A percentile compares a stretch with the other conserved stretches of the same genome.
Conservation (phyloP, 768 basidiomycete genomes). For the Auricularia sp. region DNA sequence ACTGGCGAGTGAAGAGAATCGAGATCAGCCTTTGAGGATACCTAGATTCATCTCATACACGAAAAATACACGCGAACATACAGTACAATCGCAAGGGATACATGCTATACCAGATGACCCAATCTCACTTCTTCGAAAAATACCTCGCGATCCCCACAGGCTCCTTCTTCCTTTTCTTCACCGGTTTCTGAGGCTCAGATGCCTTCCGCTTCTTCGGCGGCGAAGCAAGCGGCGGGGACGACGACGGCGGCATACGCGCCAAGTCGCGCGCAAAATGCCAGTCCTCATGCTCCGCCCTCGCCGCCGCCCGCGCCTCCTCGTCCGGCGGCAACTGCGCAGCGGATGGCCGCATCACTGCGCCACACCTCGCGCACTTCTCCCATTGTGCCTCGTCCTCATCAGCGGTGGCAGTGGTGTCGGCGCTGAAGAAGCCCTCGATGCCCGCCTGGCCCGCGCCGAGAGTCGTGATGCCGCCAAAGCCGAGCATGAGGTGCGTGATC, state of each 20-base stretch:
- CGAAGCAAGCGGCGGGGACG: conserved; percentile 11
- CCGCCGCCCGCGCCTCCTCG: conserved; percentile 16
- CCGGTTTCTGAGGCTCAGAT: conserved; percentile 9
- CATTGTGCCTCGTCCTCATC: conserved; percentile 7
- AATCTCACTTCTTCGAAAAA: conserved; percentile 25
- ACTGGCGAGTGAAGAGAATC: no score
- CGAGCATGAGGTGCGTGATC: conserved; percentile 61
- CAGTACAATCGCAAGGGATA: not conserved
- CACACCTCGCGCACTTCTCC: not conserved
- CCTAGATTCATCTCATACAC: no score
- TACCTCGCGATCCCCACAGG: conserved; percentile 39
- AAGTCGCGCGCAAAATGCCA: conserved; percentile 83
- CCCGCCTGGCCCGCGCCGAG: conserved; percentile 71
- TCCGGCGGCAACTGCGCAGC: conserved; percentile 15
- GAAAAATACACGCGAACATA: no score
- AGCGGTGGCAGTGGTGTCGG: conserved; percentile 13
- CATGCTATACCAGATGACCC: not conserved
- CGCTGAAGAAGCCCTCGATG: conserved; percentile 78
- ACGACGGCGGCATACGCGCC: conserved; percentile 32
- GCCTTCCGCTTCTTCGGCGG: conserved; percentile 7
- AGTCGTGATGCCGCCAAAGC: conserved; percentile 69
- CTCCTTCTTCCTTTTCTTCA: conserved; percentile 24
- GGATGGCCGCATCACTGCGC: conserved; percentile 12
- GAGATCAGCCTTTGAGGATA: no score
- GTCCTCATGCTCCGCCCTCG: conserved; percentile 67